These are phyloP conservation scores for Cercospora sp. DNA, from an alignment of 2,329 filamentous ascomycete species.

Conservation along the genomic window DNA sequence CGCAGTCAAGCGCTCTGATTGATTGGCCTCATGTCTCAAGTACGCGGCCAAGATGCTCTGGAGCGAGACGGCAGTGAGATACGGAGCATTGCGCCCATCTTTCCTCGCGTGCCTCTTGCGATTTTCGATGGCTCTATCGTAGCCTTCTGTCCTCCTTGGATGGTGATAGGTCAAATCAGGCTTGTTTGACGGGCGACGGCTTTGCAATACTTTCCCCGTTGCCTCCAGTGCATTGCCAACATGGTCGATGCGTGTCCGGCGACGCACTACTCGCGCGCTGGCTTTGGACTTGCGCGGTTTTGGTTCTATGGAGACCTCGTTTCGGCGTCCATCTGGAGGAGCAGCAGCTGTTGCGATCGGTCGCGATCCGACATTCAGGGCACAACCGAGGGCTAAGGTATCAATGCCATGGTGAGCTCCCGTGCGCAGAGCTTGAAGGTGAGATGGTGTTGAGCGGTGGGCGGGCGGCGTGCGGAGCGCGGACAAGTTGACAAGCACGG, in stretches of 20 bases:
- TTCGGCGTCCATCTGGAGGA: not conserved
- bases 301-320: not conserved
- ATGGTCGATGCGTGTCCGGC: constrained; percentile 15
- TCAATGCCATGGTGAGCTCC: constrained; percentile 5
- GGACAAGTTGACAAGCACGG: constrained; percentile 29
- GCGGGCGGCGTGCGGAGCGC: not conserved
- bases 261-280: constrained; percentile 5
- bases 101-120: not conserved
- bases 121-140: not conserved
- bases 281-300: not conserved
- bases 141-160: not conserved
- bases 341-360: not conserved
- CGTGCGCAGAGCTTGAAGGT: not conserved
- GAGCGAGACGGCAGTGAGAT: not conserved
- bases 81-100: not conserved
- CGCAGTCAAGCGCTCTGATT: constrained; percentile 14
- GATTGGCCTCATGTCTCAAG: constrained; percentile 8
- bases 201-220: not conserved
- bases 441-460: not conserved
- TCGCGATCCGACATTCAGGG: not conserved
- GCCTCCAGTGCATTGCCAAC: constrained; percentile 9
- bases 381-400: not conserved
- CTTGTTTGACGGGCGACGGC: not conserved
- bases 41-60: constrained; percentile 11
- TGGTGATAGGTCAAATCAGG: constrained; percentile 6